Evolutionary conservation across 345 rosid genomes (phyloP).

Genomic region (Turnera subulata): DNA sequence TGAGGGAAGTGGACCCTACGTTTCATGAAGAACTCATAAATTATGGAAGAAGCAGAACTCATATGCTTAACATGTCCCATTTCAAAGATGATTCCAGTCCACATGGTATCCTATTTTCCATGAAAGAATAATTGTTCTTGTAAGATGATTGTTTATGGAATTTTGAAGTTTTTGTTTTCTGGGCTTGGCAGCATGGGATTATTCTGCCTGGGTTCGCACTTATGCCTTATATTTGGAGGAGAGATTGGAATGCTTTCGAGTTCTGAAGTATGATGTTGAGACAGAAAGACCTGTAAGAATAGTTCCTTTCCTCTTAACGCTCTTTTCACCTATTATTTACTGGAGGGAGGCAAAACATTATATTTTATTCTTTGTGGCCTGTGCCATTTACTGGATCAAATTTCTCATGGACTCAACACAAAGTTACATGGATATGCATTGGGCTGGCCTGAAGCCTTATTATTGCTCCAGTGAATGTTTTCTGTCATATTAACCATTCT

Average conservation of each 20-base stretch:
- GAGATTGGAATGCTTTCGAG: slow-evolving; percentile 86
- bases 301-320: slow-evolving; percentile 7
- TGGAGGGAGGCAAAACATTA: too few species aligned
- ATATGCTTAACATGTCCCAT: slow-evolving; percentile 96
- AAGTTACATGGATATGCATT: too few species aligned
- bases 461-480: too few species aligned
- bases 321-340: slow-evolving; percentile 5
- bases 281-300: slow-evolving; percentile 71
- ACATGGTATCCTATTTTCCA: slow-evolving; percentile 45
- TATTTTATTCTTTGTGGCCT: too few species aligned
- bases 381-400: too few species aligned
- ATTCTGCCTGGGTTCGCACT: slow-evolving; percentile 89
- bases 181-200: slow-evolving; percentile 76
- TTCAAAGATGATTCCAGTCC: slow-evolving; percentile 98
- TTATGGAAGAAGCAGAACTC: slow-evolving; percentile 85
- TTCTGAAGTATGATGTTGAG: slow-evolving; percentile 86
- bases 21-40: slow-evolving; percentile 94
- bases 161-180: slow-evolving; percentile 6
- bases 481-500: too few species aligned
- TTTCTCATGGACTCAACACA: too few species aligned
- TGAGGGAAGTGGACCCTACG: slow-evolving; percentile 97
- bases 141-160: slow-evolving; percentile 15
- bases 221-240: slow-evolving; percentile 96
- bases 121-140: slow-evolving; percentile 7
- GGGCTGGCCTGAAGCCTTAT: too few species aligned